Base-by-base conservation (phyloP, 768 basidiomycete genomes). In the Rhodotorula sphaerocarpa region DNA sequence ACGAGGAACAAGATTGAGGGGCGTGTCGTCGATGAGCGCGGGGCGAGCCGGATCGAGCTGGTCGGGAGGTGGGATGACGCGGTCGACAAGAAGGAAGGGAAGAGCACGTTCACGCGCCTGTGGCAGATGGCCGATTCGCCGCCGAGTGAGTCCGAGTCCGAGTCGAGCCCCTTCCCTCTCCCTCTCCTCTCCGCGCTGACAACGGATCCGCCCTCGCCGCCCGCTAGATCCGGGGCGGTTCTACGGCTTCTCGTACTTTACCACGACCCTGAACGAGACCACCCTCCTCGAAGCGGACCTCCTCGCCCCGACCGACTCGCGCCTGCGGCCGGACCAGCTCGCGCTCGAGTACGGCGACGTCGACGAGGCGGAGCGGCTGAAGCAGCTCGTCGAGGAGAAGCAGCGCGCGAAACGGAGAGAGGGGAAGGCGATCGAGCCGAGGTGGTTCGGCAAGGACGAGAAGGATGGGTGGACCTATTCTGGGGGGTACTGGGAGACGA, bases 181-280 rank as follows among this genome's bases (percentile, higher is more conserved):
- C 9, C 28, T 28, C 27, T 25, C 31, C 7, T 25, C 21, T 9
- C 1, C n/a, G 12, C 30, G 10, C 5, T 7, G 43, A 11, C 21
- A 7, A 7, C 28, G 20, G 30, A 7, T 11, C n/a, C n/a, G n/a
- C n/a, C n/a, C n/a, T n/a, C n/a, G n/a, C n/a, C n/a, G 10, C 28
- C 7, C 18, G 5, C 21, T 55, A 95, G 72, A 77, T 78, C 5
- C 80, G 78, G 5, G 84, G 41, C 58, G 53, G 39, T 91, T 90
- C 2, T 97, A 95, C 79, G 95, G 93, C 74, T 82, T 97, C 34
- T 91, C 91, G 2, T 88, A 87, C 0, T 97, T 86, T 73, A 89
- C 93, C 3, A 82, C 91, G 65, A 87, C 88, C 1, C 78, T 95
- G 61, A 97, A 97, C 72, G 84, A 95, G 50, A 39, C 59, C 23